Percentiles rank a stretch among this genome's conserved stretches.
Conservation (phyloP, 306 rosid genomes). For the Ziziphus jujuba region DNA sequence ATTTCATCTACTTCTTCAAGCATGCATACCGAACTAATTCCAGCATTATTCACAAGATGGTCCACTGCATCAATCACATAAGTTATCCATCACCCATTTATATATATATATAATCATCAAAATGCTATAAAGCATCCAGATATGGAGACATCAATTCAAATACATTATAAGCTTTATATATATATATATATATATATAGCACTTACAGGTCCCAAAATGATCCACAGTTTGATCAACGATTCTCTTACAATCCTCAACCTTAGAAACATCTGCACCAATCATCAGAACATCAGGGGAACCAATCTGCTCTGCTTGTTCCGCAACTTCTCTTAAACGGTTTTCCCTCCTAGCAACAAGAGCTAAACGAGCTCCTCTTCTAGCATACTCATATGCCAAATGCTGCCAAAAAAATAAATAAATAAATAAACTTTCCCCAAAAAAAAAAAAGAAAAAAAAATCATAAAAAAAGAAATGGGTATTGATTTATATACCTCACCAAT, state of each 20-base stretch:
- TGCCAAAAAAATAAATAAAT: constrained; percentile 16
- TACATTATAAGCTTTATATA: not conserved
- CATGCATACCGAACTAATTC: constrained; percentile 29
- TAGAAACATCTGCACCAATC: constrained; percentile 60
- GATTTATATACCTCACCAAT: constrained; percentile 43
- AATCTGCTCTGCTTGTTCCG: constrained; percentile 34
- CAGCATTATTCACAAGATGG: constrained; percentile 77
- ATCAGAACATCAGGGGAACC: constrained; percentile 59
- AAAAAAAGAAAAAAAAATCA: too few relatives aligned
- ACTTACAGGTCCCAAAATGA: constrained; percentile 51
- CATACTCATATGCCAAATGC: constrained; percentile 85
- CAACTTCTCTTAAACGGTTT: constrained; percentile 43
- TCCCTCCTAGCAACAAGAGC: constrained; percentile 55
- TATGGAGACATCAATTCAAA: not conserved
- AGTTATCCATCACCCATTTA: too few relatives aligned
- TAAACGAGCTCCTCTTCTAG: constrained; percentile 54
- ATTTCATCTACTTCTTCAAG: constrained; percentile 58
- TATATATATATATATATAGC: not conserved
- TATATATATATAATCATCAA: not conserved
- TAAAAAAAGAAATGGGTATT: not conserved
- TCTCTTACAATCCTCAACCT: constrained; percentile 45
- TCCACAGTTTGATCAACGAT: constrained; percentile 53
- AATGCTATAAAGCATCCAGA: not conserved
- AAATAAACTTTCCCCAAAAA: not conserved
- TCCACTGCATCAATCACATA: constrained; percentile 50